Evolutionary conservation across 164 flowering plant species (phyloP), one percentile per base, ranked within the genome.

Genomic region (Akebia trifoliata): DNA sequence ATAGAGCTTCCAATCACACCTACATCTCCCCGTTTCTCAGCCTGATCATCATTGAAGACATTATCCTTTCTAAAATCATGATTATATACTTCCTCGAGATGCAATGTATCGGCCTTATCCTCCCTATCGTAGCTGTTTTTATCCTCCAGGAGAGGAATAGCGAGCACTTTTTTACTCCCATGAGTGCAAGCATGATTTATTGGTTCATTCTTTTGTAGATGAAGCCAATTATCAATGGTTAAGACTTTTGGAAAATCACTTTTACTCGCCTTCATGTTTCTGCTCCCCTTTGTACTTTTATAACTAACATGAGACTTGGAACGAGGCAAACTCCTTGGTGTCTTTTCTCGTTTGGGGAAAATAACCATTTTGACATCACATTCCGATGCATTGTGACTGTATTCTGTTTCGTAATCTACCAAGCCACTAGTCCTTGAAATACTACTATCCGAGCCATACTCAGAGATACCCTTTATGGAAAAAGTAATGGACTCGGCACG

Each of bases 401-500:
- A 69, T 34, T 68, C 78, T 50, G 76, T 70, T 59, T 56, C 81
- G 55, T 48, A 49, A 58, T 76, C 82, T 35, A 26, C 43, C 51
- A 74, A 57, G 56, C 74, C 72, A 69, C 75, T 76, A 44, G 68
- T 61, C 70, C 69, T 72, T 36, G 85, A 78, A 57, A 64, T 59
- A 58, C 73, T 70, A 61, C 69, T 47, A 2, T 72, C 79, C n/a
- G 88, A 80, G 36, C 71, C 72, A 49, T 54, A 73, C 22, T 61
- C 80, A 40, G 74, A 73, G 20, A 35, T 61, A 28, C 58, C 54
- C 34, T 70, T 69, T 9, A 72, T 35, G 11, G 81, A 77, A 24
- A 73, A 64, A 56, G 42, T 56, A 56, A 74, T 68, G 47, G 85
- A 80, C 59, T 60, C 74, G 2, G 80, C 76, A 52, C 64, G 74